A percentile compares a stretch with the other conserved stretches of the same genome.
phyloP scores from a whole-genome alignment of 2,329 filamentous ascomycete genomes.

The Cladophialophora carrionii region DNA sequence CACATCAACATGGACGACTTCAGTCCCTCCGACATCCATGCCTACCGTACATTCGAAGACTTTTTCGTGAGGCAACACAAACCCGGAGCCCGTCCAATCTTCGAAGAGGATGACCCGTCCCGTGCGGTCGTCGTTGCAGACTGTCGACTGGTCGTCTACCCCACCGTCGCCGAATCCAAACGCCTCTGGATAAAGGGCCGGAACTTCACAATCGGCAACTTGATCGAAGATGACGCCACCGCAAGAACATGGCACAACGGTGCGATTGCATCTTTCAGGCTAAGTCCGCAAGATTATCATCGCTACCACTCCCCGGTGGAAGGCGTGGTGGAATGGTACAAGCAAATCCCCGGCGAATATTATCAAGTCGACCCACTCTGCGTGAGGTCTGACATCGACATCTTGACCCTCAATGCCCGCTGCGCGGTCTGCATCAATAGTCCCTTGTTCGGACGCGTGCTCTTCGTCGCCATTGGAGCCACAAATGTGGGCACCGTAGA shows the following conservation, averaged over 20 bases:
- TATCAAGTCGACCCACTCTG: not conserved
- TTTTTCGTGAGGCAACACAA: slow-evolving; percentile 97
- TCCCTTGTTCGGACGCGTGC: not conserved
- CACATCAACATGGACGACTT: slow-evolving; percentile 92
- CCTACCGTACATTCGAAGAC: slow-evolving; percentile 94
- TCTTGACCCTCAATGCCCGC: not conserved
- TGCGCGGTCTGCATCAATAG: not conserved
- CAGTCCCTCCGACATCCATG: slow-evolving; percentile 69
- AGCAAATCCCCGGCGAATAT: not conserved
- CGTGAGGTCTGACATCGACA: not conserved
- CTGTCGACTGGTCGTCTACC: not conserved
- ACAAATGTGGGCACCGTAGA: not conserved
- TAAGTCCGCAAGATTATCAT: not conserved
- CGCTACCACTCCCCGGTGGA: not conserved
- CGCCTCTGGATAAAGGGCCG: not conserved
- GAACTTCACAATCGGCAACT: not conserved
- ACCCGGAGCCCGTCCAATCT: slow-evolving; percentile 43
- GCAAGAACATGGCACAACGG: not conserved
- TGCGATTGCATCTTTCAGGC: not conserved
- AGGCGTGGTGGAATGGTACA: not conserved
- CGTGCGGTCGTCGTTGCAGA: not conserved
- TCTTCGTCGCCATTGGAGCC: not conserved
- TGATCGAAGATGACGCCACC: not conserved
- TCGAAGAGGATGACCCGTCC: not conserved
- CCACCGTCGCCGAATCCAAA: not conserved